Conservation (phyloP, 345 rosid species). For the Crucihimalaya himalaica region DNA sequence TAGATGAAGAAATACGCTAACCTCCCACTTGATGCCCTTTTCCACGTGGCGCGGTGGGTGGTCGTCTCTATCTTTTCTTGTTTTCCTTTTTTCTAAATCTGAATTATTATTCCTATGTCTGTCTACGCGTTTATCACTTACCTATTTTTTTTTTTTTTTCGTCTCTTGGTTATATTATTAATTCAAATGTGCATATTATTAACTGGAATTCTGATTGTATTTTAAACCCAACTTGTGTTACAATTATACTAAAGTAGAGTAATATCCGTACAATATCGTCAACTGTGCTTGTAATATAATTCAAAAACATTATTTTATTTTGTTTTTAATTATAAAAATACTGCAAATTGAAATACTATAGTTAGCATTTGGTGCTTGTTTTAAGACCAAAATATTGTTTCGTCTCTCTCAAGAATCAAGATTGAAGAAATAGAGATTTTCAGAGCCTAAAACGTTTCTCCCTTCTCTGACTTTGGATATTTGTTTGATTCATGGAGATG, state of each 20-base stretch:
- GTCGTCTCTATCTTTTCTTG: slow-evolving; percentile 30
- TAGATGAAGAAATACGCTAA: slow-evolving; percentile 31
- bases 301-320: slow-evolving; percentile 19
- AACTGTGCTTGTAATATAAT: slow-evolving; percentile 34
- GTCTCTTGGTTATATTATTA: not conserved
- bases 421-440: not conserved
- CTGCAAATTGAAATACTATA: slow-evolving; percentile 34
- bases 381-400: slow-evolving; percentile 9
- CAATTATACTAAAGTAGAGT: slow-evolving; percentile 11
- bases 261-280: slow-evolving; percentile 29
- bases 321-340: slow-evolving; percentile 25
- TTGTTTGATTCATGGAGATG: slow-evolving; percentile 34
- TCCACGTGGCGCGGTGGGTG: slow-evolving; percentile 43
- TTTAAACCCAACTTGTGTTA: slow-evolving; percentile 27
- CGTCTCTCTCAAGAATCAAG: slow-evolving; percentile 34
- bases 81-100: not conserved
- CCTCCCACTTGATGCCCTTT: slow-evolving; percentile 40
- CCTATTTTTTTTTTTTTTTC: too few species aligned
- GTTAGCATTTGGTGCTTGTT: slow-evolving; percentile 25
- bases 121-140: too few species aligned
- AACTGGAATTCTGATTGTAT: not conserved
- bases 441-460: not conserved
- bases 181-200: slow-evolving; percentile 28
- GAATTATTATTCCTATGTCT: not conserved
- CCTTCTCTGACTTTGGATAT: not conserved